Evolutionary conservation across 805 yeast species (phyloP).

Genomic region (Candida dendrica): DNA sequence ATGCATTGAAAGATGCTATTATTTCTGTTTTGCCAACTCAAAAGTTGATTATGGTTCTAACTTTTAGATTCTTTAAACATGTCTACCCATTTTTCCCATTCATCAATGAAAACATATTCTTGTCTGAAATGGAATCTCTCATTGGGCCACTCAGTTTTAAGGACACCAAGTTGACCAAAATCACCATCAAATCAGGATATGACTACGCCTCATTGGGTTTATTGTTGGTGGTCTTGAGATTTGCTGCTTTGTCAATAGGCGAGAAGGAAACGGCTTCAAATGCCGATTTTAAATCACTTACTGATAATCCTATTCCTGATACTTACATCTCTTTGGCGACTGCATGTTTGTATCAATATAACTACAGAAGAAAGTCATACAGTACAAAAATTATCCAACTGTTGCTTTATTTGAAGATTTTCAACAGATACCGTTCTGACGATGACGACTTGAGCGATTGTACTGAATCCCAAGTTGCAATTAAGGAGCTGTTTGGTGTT

Average conservation of each 20-base stretch:
- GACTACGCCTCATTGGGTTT: constrained; percentile 17
- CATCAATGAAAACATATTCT: constrained; percentile 15
- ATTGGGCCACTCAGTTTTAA: constrained; percentile 4
- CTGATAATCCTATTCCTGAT: constrained; percentile 6
- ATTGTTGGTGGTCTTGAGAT: constrained; percentile 14
- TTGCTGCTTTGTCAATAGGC: constrained; percentile 13
- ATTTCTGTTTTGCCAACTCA: constrained; percentile 11
- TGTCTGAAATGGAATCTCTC: constrained; percentile 11
- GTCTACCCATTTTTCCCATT: constrained; percentile 20
- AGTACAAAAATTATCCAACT: constrained; percentile 44
- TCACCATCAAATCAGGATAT: constrained; percentile 11
- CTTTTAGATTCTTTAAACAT: constrained; percentile 17
- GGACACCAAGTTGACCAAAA: neutral
- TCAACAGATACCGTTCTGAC: constrained; percentile 44
- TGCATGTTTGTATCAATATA: constrained; percentile 44
- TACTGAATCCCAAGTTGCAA: constrained; percentile 39
- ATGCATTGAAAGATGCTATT: constrained; percentile 3
- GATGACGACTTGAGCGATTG: constrained; percentile 50
- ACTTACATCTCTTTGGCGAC: constrained; percentile 7
- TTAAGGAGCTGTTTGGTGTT: constrained; percentile 45
- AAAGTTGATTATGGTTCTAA: constrained; percentile 8
- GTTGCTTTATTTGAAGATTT: constrained; percentile 39
- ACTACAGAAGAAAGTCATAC: constrained; percentile 37
- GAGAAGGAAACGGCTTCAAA: constrained; percentile 7
- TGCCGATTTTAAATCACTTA: constrained; percentile 1